phyloP scores from a whole-genome alignment of 192 early-diverging fungal genomes.

The Backusella circina region DNA sequence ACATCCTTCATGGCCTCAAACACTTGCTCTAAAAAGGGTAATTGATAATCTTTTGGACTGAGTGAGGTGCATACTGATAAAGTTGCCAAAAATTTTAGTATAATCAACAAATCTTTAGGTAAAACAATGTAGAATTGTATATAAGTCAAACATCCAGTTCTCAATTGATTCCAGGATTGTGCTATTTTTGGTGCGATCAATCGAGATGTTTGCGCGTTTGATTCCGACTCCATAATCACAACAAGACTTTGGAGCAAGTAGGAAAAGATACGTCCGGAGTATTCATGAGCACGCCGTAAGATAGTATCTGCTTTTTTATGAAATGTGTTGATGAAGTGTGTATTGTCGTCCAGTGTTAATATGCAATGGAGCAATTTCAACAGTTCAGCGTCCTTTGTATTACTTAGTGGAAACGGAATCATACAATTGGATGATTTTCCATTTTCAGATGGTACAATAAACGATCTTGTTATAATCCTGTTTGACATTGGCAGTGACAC shows the following conservation, averaged over 20 bases:
- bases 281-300: neutral
- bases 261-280: neutral
- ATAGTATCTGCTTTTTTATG: neutral
- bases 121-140: neutral
- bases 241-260: neutral
- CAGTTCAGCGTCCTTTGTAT: neutral
- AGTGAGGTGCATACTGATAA: neutral
- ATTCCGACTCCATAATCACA: neutral
- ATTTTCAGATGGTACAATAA: neutral
- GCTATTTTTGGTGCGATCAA: neutral
- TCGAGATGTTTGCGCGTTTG: neutral
- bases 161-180: neutral
- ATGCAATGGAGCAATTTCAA: neutral
- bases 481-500: neutral
- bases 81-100: neutral
- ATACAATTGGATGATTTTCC: neutral
- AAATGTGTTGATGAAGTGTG: neutral
- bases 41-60: neutral
- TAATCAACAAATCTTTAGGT: conserved; percentile 1
- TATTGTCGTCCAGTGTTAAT: neutral
- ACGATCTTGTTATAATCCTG: no score
- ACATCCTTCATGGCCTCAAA: neutral
- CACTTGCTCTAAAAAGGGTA: neutral
- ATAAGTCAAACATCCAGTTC: neutral
- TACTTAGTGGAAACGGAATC: neutral